These are phyloP conservation scores for Aplosporella prunicola DNA, from an alignment of 2,329 filamentous ascomycete species.

Conservation along the genomic window DNA sequence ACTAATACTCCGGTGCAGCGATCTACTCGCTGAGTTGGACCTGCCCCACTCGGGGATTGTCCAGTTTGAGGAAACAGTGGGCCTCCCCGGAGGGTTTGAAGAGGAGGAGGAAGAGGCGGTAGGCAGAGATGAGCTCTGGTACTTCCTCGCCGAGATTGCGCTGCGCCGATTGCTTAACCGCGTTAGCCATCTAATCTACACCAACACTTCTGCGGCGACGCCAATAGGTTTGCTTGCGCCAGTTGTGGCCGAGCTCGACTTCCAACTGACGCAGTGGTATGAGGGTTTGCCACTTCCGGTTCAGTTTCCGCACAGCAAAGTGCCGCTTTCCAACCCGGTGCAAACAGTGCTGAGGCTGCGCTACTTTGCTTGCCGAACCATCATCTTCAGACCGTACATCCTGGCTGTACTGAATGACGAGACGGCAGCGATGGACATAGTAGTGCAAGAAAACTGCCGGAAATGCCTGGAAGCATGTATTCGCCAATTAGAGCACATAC, in stretches of 20 bases:
- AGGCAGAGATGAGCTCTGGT: conserved; percentile 73
- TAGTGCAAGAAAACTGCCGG: conserved; percentile 67
- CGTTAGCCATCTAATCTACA: conserved; percentile 71
- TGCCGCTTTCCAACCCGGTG: conserved; percentile 59
- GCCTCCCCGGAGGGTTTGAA: conserved; percentile 68
- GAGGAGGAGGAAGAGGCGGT: conserved; percentile 51
- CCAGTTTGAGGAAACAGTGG: conserved; percentile 71
- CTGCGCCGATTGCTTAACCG: conserved; percentile 67
- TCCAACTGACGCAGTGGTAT: conserved; percentile 77
- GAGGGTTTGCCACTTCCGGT: conserved; percentile 64
- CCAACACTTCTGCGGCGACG: conserved; percentile 52
- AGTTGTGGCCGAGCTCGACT: conserved; percentile 71
- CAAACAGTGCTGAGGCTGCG: conserved; percentile 70
- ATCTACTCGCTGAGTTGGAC: conserved; percentile 69
- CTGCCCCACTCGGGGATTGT: conserved; percentile 75
- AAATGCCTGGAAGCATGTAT: conserved; percentile 75
- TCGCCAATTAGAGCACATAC: conserved; percentile 68
- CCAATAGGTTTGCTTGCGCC: conserved; percentile 67
- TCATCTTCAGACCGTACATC: conserved; percentile 78
- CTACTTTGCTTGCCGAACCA: conserved; percentile 78
- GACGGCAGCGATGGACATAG: conserved; percentile 58
- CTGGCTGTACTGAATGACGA: conserved; percentile 72
- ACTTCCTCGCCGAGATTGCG: conserved; percentile 76
- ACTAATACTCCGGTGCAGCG: no score
- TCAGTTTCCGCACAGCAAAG: conserved; percentile 65